A percentile compares a stretch with the other conserved stretches of the same genome.
phyloP scores from a whole-genome alignment of 345 rosid genomes.

The Corchorus capsularis region DNA sequence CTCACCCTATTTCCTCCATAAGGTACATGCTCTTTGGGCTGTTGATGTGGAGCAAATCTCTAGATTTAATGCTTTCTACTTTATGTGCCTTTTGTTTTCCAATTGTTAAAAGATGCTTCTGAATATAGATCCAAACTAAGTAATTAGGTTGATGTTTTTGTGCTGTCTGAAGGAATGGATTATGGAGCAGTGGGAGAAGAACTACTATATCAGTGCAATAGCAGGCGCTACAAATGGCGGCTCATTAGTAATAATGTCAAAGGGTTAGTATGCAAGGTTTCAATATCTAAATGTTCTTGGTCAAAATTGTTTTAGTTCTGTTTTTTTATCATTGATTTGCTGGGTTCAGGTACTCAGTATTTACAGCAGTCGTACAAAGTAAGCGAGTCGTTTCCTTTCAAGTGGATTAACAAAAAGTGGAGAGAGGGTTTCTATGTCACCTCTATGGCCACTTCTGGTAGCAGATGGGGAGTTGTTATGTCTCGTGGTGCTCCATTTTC shows the following conservation, averaged over 20 bases:
- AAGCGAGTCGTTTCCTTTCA: slow-evolving; percentile 87
- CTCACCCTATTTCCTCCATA: slow-evolving; percentile 59
- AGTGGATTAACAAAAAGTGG: slow-evolving; percentile 98
- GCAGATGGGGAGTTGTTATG: slow-evolving; percentile 96
- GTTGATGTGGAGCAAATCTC: slow-evolving; percentile 8
- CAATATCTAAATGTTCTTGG: neutral
- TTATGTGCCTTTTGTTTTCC: neutral
- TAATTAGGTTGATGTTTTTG: slow-evolving; percentile 14
- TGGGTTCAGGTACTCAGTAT: slow-evolving; percentile 62
- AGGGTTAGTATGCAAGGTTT: slow-evolving; percentile 49
- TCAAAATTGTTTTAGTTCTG: neutral
- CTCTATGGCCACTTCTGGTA: slow-evolving; percentile 91
- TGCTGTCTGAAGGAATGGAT: slow-evolving; percentile 81
- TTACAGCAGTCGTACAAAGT: slow-evolving; percentile 97
- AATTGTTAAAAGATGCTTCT: slow-evolving; percentile 17
- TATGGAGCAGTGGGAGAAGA: slow-evolving; percentile 98
- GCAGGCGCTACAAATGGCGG: slow-evolving; percentile 86
- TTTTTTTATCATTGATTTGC: slow-evolving; percentile 16
- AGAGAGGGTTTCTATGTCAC: slow-evolving; percentile 93
- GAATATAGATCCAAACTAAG: neutral
- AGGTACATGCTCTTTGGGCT: slow-evolving; percentile 35
- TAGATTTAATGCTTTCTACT: neutral
- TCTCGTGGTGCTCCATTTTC: slow-evolving; percentile 87
- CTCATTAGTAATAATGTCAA: slow-evolving; percentile 96
- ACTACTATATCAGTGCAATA: slow-evolving; percentile 83